A percentile compares a stretch with the other conserved stretches of the same genome.
These are phyloP conservation scores for Gigaspora rosea DNA, from an alignment of 192 early-diverging fungal species.

Conservation along the genomic window DNA sequence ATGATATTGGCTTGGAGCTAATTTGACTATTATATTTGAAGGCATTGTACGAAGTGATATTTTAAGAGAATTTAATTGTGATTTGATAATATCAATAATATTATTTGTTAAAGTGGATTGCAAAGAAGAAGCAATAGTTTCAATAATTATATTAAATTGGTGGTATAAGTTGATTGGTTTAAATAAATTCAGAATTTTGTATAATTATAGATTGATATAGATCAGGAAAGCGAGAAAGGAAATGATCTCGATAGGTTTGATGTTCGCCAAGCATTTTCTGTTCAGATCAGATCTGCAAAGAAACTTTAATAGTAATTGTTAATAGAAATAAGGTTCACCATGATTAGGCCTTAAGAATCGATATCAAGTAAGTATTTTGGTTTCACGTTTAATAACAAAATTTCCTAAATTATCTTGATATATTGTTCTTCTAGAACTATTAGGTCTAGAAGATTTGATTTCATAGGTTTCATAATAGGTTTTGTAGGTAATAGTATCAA, in stretches of 20 bases:
- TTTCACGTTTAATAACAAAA: background rate
- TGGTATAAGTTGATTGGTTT: background rate
- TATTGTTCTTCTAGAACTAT: background rate
- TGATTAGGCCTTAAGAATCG: background rate
- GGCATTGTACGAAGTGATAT: too few species aligned
- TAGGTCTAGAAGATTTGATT: background rate
- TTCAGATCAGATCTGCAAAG: background rate
- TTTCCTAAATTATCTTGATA: background rate
- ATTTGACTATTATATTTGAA: too few species aligned
- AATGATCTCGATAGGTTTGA: constrained; percentile 7
- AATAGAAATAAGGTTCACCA: constrained; percentile 15
- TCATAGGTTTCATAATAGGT: background rate
- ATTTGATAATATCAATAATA: background rate
- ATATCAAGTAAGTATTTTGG: background rate
- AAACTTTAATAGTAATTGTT: background rate
- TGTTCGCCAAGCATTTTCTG: background rate
- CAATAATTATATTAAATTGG: too few species aligned
- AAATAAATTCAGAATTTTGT: too few species aligned
- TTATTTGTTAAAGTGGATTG: background rate
- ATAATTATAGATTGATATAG: too few species aligned
- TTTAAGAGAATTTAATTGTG: too few species aligned
- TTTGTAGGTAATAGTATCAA: background rate
- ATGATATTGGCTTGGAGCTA: too few species aligned
- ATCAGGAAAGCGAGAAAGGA: background rate
- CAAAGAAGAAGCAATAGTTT: too few species aligned